Evolutionary conservation across 148 eudicot genomes (phyloP).

Genomic region (Cornus kousa): DNA sequence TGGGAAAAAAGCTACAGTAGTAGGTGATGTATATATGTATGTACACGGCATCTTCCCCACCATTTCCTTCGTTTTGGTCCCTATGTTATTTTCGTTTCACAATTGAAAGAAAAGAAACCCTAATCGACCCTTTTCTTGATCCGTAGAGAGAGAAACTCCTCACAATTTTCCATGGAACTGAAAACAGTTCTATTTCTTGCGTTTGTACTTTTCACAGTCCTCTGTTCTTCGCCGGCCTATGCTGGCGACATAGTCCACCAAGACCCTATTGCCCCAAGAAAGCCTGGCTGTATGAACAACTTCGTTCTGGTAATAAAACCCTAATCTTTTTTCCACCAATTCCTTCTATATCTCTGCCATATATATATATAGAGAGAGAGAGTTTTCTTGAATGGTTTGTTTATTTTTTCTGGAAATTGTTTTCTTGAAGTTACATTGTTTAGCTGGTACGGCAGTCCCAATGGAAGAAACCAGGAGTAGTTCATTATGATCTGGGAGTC

Average conservation of each 20-base stretch:
- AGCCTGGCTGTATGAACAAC: constrained; percentile 83
- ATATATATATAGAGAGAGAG: neutral
- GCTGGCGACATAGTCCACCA: constrained; percentile 92
- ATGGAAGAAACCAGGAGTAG: neutral
- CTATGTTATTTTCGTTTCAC: neutral
- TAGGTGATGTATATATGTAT: neutral
- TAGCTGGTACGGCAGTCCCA: neutral
- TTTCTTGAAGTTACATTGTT: neutral
- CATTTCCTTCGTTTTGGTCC: neutral
- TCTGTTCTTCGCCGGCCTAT: constrained; percentile 28
- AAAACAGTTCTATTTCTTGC: constrained; percentile 8
- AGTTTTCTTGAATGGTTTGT: no score
- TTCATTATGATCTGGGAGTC: neutral
- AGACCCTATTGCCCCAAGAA: constrained; percentile 73
- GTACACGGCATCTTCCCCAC: neutral
- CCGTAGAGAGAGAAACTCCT: constrained; percentile 1
- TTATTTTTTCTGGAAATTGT: neutral
- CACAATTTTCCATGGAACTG: constrained; percentile 12
- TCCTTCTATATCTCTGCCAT: neutral
- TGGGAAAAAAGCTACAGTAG: neutral
- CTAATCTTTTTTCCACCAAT: neutral
- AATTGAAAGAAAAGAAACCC: constrained; percentile 11
- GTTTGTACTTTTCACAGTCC: constrained; percentile 14
- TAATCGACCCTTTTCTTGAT: neutral
- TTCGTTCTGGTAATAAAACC: constrained; percentile 69